A percentile compares a stretch with the other conserved stretches of the same genome.
These are phyloP conservation scores for Phytophthora pini DNA, from an alignment of 352 stramenopile genomes.

Conservation along the genomic window DNA sequence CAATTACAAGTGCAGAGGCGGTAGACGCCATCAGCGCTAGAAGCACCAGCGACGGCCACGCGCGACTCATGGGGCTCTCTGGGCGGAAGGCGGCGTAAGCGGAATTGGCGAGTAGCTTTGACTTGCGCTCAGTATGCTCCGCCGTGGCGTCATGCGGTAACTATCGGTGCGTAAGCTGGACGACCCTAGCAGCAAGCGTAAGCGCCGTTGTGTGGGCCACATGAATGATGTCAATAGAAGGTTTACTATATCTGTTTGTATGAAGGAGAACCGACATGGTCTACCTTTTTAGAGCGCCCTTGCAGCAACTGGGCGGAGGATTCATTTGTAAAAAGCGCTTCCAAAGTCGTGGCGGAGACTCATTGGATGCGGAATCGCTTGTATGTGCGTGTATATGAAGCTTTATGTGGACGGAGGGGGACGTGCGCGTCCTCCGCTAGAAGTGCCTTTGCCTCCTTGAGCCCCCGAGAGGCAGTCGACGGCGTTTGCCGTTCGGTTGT, in stretches of 20 bases:
- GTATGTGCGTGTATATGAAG: constrained; percentile 19
- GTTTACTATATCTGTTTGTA: constrained; percentile 6
- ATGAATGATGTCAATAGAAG: constrained; percentile 15
- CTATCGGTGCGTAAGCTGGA: constrained; percentile 10
- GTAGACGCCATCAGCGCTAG: constrained; percentile 20
- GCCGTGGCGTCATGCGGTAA: constrained; percentile 24
- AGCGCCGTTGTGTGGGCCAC: constrained; percentile 17
- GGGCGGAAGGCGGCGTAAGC: constrained; percentile 15
- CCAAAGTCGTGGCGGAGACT: constrained; percentile 3
- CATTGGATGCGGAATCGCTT: constrained; percentile 18
- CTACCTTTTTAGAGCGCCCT: constrained; percentile 9
- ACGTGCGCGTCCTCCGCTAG: constrained; percentile 22
- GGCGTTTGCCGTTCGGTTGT: constrained; percentile 11
- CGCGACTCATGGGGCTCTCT: constrained; percentile 26
- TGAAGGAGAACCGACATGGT: background rate
- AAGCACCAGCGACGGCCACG: constrained; percentile 15
- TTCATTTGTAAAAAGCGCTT: constrained; percentile 13
- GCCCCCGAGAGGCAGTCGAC: constrained; percentile 30
- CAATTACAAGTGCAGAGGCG: constrained; percentile 48
- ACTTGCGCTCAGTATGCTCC: constrained; percentile 28
- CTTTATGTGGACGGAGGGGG: constrained; percentile 33
- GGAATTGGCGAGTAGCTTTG: constrained; percentile 8
- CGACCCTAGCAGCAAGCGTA: constrained; percentile 18
- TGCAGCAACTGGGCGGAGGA: constrained; percentile 18
- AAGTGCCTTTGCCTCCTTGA: constrained; percentile 50